Percentiles rank a stretch among this genome's conserved stretches.
phyloP scores from a whole-genome alignment of 805 yeast genomes.

The Ogataea naganishii region DNA sequence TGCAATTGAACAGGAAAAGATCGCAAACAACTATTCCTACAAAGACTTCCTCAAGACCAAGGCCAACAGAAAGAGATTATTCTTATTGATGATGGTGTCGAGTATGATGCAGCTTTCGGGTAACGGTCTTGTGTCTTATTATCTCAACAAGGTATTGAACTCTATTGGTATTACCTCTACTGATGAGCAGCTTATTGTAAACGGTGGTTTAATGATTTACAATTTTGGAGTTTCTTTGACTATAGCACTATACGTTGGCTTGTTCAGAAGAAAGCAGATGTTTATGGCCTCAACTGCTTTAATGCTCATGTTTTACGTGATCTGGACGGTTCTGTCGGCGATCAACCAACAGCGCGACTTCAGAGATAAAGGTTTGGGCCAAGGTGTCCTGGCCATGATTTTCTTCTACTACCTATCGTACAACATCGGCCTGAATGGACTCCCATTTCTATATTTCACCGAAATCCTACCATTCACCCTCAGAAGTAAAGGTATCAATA shows the following conservation, averaged over 20 bases:
- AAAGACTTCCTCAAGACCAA: slow-evolving; percentile 25
- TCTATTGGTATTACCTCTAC: slow-evolving; percentile 46
- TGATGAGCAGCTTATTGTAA: slow-evolving; percentile 36
- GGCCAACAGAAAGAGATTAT: slow-evolving; percentile 28
- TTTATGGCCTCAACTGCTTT: slow-evolving; percentile 26
- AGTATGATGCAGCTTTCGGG: slow-evolving; percentile 32
- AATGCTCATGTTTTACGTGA: slow-evolving; percentile 29
- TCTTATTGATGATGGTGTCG: slow-evolving; percentile 20
- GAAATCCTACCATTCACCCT: slow-evolving; percentile 26
- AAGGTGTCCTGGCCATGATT: slow-evolving; percentile 43
- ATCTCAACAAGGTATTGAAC: slow-evolving; percentile 34
- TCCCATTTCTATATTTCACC: slow-evolving; percentile 36
- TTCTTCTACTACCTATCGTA: slow-evolving; percentile 36
- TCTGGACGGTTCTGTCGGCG: slow-evolving; percentile 40
- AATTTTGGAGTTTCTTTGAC: slow-evolving; percentile 28
- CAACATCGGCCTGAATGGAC: slow-evolving; percentile 34
- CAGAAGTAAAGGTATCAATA: slow-evolving; percentile 14
- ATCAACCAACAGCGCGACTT: slow-evolving; percentile 32
- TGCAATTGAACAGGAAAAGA: slow-evolving; percentile 24
- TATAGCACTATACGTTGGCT: slow-evolving; percentile 20
- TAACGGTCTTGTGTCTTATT: slow-evolving; percentile 36
- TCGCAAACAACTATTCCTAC: slow-evolving; percentile 18
- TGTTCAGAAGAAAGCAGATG: slow-evolving; percentile 27
- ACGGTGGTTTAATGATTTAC: slow-evolving; percentile 41
- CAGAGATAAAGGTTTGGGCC: slow-evolving; percentile 29